These are phyloP conservation scores for Phytophthora colocasiae DNA, from an alignment of 352 stramenopile species.

Conservation along the genomic window DNA sequence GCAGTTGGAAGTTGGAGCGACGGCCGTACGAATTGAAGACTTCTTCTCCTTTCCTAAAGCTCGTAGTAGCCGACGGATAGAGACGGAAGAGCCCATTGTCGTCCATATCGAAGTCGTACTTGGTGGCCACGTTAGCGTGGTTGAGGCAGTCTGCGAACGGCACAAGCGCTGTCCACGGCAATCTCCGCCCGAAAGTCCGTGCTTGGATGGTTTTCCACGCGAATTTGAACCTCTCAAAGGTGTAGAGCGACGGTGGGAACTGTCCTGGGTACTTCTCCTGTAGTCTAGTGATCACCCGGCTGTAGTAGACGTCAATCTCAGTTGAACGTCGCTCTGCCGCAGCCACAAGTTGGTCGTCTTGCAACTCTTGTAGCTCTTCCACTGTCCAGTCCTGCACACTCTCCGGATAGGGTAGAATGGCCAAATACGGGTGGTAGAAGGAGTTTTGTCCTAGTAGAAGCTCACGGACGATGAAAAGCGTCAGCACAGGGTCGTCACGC, in stretches of 20 bases:
- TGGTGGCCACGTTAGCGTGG: conserved; percentile 90
- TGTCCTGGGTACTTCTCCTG: conserved; percentile 53
- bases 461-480: conserved; percentile 88
- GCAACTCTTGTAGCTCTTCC: conserved; percentile 71
- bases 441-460: conserved; percentile 60
- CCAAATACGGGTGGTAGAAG: conserved; percentile 91
- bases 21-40: conserved; percentile 94
- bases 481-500: conserved; percentile 83
- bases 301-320: conserved; percentile 71
- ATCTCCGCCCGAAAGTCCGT: conserved; percentile 89
- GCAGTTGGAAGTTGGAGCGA: conserved; percentile 86
- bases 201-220: conserved; percentile 92
- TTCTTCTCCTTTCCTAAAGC: conserved; percentile 68
- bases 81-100: conserved; percentile 68
- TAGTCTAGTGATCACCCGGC: conserved; percentile 54
- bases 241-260: conserved; percentile 65
- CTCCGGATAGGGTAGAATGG: conserved; percentile 80
- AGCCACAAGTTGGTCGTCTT: conserved; percentile 65
- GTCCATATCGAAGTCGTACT: conserved; percentile 85
- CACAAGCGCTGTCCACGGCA: conserved; percentile 92
- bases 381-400: conserved; percentile 86
- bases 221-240: conserved; percentile 75
- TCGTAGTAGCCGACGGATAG: conserved; percentile 65
- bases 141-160: conserved; percentile 94
- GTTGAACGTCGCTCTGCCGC: conserved; percentile 50